A percentile compares a stretch with the other conserved stretches of the same genome.
Conservation (phyloP, 805 yeast species). For the Lipomyces starkeyi region DNA sequence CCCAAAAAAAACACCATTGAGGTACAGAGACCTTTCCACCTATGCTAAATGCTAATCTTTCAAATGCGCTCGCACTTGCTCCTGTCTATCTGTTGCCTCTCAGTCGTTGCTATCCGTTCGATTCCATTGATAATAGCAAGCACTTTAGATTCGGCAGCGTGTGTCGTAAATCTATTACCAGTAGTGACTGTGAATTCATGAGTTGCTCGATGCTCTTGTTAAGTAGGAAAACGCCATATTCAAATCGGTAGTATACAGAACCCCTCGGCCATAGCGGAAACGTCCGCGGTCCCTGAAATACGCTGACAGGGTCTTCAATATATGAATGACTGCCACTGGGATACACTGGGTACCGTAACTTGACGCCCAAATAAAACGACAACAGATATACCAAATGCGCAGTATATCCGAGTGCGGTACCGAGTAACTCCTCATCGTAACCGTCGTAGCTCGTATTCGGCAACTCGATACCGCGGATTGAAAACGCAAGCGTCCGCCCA, state of each 20-base stretch:
- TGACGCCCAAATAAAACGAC: conserved; percentile 52
- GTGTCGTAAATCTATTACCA: conserved; percentile 38
- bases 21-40: not conserved
- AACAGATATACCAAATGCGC: conserved; percentile 52
- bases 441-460: conserved; percentile 41
- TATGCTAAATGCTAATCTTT: not conserved
- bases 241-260: conserved; percentile 53
- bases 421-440: conserved; percentile 39
- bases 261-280: conserved; percentile 61
- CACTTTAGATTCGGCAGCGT: conserved; percentile 40
- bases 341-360: conserved; percentile 57
- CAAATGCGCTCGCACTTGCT: not conserved
- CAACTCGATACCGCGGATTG: conserved; percentile 47
- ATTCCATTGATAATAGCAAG: conserved; percentile 34
- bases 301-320: conserved; percentile 56
- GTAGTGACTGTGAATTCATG: conserved; percentile 42
- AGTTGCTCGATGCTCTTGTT: conserved; percentile 57
- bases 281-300: conserved; percentile 48
- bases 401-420: conserved; percentile 56
- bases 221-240: conserved; percentile 56
- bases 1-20: not conserved
- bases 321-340: conserved; percentile 57
- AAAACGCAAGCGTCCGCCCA: conserved; percentile 40
- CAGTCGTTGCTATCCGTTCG: conserved; percentile 17
- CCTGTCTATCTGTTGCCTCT: not conserved